Percentiles rank a stretch among this genome's conserved stretches.
These are phyloP conservation scores for Termitomyces sp. DNA, from an alignment of 768 basidiomycete genomes.

Conservation along the genomic window DNA sequence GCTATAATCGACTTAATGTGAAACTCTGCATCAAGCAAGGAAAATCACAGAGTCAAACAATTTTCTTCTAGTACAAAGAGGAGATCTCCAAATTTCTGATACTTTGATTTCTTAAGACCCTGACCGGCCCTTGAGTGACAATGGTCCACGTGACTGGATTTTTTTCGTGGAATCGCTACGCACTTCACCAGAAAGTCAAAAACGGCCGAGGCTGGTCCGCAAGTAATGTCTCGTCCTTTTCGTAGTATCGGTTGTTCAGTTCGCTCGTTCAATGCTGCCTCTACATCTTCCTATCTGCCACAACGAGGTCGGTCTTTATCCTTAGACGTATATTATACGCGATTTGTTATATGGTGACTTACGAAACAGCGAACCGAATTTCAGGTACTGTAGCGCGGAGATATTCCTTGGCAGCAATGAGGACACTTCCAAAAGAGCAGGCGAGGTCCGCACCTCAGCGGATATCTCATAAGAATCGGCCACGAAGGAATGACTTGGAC, in stretches of 20 bases:
- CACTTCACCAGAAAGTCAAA: constrained; percentile 1
- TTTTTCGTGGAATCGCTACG: background rate
- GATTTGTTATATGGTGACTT: constrained; percentile 5
- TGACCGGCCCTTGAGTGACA: background rate
- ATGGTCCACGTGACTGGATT: background rate
- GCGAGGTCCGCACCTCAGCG: constrained; percentile 11
- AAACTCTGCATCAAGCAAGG: no score
- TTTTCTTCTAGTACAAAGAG: no score
- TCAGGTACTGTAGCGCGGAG: constrained; percentile 16
- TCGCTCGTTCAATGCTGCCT: constrained; percentile 13
- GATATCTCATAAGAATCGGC: constrained; percentile 3
- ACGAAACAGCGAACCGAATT: background rate
- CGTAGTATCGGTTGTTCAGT: constrained; percentile 21
- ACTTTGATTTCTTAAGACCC: no score
- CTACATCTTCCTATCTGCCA: constrained; percentile 8
- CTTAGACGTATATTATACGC: constrained; percentile 1
- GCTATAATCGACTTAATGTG: no score
- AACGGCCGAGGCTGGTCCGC: constrained; percentile 4
- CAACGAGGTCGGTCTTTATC: constrained; percentile 11
- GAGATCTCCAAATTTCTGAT: no score
- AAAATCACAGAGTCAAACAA: no score
- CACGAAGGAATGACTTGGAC: constrained; percentile 1
- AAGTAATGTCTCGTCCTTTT: constrained; percentile 23
- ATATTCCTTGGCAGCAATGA: constrained; percentile 23
- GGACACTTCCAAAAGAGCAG: constrained; percentile 14